These are phyloP conservation scores for Drechslera avenae DNA, from an alignment of 2,329 filamentous ascomycete species.

Conservation along the genomic window DNA sequence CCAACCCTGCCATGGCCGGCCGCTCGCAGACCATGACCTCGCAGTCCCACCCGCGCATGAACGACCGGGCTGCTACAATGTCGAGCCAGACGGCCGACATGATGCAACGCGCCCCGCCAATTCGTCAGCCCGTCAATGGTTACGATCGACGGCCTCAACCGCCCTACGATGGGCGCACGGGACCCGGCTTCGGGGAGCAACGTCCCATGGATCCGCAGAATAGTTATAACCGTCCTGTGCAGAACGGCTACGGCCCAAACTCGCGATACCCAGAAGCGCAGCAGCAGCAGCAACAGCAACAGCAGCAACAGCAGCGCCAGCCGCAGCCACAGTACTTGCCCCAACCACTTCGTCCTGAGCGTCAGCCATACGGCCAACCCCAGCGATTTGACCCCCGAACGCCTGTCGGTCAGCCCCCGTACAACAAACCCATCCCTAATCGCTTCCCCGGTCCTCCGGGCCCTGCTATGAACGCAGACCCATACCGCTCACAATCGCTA, in stretches of 20 bases:
- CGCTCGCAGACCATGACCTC: constrained; percentile 96
- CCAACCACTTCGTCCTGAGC: constrained; percentile 65
- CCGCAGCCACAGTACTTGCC: constrained; percentile 63
- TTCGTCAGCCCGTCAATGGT: constrained; percentile 56
- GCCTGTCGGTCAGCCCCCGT: constrained; percentile 55
- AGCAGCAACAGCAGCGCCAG: constrained; percentile 48
- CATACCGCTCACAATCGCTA: constrained; percentile 91
- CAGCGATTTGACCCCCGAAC: constrained; percentile 69
- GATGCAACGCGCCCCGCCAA: constrained; percentile 69
- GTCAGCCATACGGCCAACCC: constrained; percentile 73
- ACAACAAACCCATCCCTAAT: constrained; percentile 61
- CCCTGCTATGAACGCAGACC: constrained; percentile 80
- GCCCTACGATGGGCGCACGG: constrained; percentile 35
- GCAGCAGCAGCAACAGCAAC: constrained; percentile 45
- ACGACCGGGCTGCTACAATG: constrained; percentile 77
- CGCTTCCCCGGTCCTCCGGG: constrained; percentile 61
- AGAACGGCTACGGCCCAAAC: constrained; percentile 48
- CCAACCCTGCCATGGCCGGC: constrained; percentile 73
- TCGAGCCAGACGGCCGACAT: constrained; percentile 52
- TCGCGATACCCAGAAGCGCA: constrained; percentile 45
- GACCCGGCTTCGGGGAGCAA: constrained; percentile 33
- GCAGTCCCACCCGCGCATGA: constrained; percentile 65
- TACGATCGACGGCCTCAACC: constrained; percentile 45
- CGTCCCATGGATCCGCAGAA: constrained; percentile 35
- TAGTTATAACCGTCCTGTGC: constrained; percentile 38